Base-by-base conservation (phyloP, 2,329 filamentous ascomycete species). In the Alternaria sp. region DNA sequence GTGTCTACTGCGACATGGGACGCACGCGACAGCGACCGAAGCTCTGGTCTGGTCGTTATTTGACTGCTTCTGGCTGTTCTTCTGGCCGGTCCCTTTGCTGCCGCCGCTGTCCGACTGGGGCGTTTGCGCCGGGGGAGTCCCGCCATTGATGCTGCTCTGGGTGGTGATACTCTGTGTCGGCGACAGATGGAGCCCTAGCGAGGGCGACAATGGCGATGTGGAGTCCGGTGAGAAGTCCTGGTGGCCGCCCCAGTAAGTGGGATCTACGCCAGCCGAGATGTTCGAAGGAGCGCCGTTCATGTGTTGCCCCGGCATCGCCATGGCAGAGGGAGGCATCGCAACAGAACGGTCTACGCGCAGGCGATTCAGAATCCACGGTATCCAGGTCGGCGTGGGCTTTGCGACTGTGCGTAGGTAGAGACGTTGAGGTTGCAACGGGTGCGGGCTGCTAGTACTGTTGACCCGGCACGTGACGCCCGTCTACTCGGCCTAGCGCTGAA, bases 1-100 rank as follows among this genome's bases (percentile, higher is more conserved):
- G 71, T 87, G 86, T 33, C 84, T 78, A 21, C 78, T 83, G 20
- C 85, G 81, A 62, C 86, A 87, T 26, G 82, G 82, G 10, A 86
- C 81, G 70, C 85, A 87, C 14, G 86, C 86, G 65, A 81, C 76
- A 18, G 79, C 75, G 44, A 81, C 78, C 43, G 79, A 79, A 5
- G 76, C 74, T 61, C 77, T 72, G n/a, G 70, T 49, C 28, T 73
- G 68, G 43, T 69, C 63, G 51, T 60, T 61, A 47, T 47, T 65
- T 43, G 68, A 59, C 49, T 65, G 59, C 60, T 70, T 74, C 54
- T 74, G 73, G 50, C 41, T 64, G 60, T 62, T 72, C 54, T 66
- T 65, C 54, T 69, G 65, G 23, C 63, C 65, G 44, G 61, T 61
- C n/a, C 69, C 47, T 14, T 67, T 67, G 51, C 65, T 65, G 47